Base-by-base conservation (phyloP, 75 land plant species). In the Pinus albicaulis region DNA sequence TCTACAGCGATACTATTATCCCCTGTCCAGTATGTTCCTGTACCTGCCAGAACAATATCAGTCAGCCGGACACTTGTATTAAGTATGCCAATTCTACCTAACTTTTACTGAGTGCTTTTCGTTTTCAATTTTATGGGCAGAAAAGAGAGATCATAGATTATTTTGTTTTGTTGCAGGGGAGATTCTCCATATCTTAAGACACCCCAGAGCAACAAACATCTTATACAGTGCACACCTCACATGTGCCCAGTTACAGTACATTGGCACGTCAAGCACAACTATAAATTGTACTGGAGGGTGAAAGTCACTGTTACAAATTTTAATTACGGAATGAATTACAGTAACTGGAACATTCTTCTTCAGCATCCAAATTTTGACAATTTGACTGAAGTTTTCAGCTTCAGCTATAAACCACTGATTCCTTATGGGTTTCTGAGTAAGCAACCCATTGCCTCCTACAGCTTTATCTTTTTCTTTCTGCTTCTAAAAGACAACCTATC, bases 261-360 rank as follows among this genome's bases (percentile, higher is more conserved):
- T 62, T 91, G 93, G 93, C 93, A 91, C 58, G 89, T 91, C 24
- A 91, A 91, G 82, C 56, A 74, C 24, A 91, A 86, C 69, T 91
- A 91, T 76, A 59, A 82, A 79, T 75, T 79, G 14, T 86, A 91
- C 63, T 91, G 93, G 93, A 74, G 89, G n/a, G 93, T 86, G 24
- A 91, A 91, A 80, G 55, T 91, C 72, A 80, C 89, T 72, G 72
- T 89, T 44, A 89, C 79, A 44, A 91, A 91, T 74, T 83, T 89
- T 73, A 90, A 89, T 56, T 79, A 91, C 69, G 28, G 78, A 31
- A 71, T 71, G 79, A 91, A 91, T 68, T 89, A 84, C 76, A 77
- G 82, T 15, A 68, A 84, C 53, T 91, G 93, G 93, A 91, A 84
- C 73, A 34, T 91, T 59, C 87, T 89, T 41, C 72, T 80, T 19